These are phyloP conservation scores for Lepidium campestre DNA, from an alignment of 441 rosid genomes.

Conservation along the genomic window DNA sequence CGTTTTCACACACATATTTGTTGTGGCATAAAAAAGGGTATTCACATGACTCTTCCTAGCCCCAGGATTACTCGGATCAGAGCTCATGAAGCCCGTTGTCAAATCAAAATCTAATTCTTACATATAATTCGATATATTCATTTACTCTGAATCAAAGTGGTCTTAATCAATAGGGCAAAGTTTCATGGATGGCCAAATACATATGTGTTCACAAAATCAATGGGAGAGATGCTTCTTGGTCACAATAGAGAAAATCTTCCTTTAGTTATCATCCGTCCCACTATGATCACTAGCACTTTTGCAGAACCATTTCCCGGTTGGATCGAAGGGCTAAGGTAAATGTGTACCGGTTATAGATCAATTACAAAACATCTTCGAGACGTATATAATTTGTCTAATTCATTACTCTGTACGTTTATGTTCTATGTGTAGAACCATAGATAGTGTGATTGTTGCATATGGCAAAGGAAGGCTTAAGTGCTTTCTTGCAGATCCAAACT, in stretches of 20 bases:
- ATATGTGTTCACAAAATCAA: slow-evolving; percentile 62
- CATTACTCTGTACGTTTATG: background rate
- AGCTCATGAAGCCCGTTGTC: too few relatives aligned
- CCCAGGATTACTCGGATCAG: too few relatives aligned
- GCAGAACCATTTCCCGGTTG: slow-evolving; percentile 61
- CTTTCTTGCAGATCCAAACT: slow-evolving; percentile 56
- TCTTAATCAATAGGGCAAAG: slow-evolving; percentile 36
- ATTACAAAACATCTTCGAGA: background rate
- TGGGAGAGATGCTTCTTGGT: slow-evolving; percentile 49
- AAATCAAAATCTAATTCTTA: background rate
- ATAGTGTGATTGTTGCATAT: slow-evolving; percentile 70
- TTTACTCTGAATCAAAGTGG: background rate
- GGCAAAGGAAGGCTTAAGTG: slow-evolving; percentile 71
- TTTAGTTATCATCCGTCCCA: slow-evolving; percentile 39
- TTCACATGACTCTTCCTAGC: too few relatives aligned
- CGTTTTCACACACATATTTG: too few relatives aligned
- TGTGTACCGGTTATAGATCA: background rate
- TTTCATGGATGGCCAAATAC: slow-evolving; percentile 60
- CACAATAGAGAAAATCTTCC: slow-evolving; percentile 30
- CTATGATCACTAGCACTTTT: slow-evolving; percentile 47
- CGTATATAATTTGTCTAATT: background rate
- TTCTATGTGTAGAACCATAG: slow-evolving; percentile 56
- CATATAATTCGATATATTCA: background rate
- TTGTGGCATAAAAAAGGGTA: too few relatives aligned
- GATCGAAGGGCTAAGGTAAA: slow-evolving; percentile 54